phyloP scores from a whole-genome alignment of 345 rosid genomes.

The Geranium brycei region DNA sequence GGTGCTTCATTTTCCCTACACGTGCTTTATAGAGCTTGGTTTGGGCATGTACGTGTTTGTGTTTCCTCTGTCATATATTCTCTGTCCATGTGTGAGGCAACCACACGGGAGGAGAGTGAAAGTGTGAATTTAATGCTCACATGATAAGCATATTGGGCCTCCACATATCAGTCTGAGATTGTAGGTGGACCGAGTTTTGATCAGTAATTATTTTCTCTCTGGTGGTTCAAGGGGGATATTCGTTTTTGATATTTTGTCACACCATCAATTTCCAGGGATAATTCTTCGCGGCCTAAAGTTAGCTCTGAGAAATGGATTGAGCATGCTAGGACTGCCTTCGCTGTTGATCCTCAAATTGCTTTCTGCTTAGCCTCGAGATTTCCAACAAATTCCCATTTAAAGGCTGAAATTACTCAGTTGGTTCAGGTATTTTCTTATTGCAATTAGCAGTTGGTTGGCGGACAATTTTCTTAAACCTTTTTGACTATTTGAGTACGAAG shows the following conservation, averaged over 20 bases:
- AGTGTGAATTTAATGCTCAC: no score
- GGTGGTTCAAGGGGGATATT: not conserved
- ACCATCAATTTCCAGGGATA: constrained; percentile 46
- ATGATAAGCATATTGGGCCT: no score
- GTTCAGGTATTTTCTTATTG: constrained; percentile 50
- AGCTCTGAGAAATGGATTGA: constrained; percentile 85
- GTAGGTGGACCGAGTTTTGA: no score
- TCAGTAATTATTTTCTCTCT: no score
- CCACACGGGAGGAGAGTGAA: no score
- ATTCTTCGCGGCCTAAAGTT: constrained; percentile 44
- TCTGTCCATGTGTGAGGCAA: no score
- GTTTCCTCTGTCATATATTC: no score
- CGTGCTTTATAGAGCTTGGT: no score
- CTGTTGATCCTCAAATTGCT: constrained; percentile 85
- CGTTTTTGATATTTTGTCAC: not conserved
- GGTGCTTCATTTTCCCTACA: no score
- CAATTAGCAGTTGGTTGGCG: not conserved
- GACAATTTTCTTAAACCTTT: not conserved
- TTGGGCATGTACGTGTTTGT: no score
- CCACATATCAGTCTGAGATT: no score
- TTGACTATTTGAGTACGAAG: not conserved
- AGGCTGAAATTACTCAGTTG: constrained; percentile 73
- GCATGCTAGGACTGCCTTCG: constrained; percentile 70
- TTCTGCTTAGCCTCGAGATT: constrained; percentile 71
- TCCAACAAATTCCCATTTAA: constrained; percentile 56